Percentiles rank a stretch among this genome's conserved stretches.
phyloP scores from a whole-genome alignment of 371 early-diverging fungal genomes.

The Sporodiniella umbellata region DNA sequence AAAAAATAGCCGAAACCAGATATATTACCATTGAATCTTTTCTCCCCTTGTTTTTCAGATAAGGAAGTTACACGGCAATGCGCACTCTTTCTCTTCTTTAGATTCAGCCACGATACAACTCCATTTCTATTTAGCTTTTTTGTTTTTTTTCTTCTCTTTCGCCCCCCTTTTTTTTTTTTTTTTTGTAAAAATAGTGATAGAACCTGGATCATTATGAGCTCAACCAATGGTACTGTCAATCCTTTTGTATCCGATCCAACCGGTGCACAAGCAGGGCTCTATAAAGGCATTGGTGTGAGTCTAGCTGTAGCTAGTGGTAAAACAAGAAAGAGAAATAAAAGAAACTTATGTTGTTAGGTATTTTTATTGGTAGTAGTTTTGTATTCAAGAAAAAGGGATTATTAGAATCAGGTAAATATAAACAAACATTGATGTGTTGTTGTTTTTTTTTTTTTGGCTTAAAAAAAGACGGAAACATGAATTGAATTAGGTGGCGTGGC shows the following conservation, averaged over 20 bases:
- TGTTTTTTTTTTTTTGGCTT: no score
- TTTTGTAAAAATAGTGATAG: no score
- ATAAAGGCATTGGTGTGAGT: conserved; percentile 83
- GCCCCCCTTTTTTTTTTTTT: no score
- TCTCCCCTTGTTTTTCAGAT: no score
- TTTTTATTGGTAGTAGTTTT: conserved; percentile 88
- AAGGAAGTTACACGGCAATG: no score
- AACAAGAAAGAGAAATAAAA: background rate
- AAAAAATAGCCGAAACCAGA: no score
- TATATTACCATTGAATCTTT: no score
- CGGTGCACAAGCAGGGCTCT: conserved; percentile 41
- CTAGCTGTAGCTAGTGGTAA: conserved; percentile 75
- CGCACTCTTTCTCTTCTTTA: no score
- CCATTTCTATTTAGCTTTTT: no score
- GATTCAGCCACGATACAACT: no score
- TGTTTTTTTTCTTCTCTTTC: no score
- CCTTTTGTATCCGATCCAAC: conserved; percentile 27
- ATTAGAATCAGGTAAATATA: conserved; percentile 51
- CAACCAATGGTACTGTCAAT: conserved; percentile 21
- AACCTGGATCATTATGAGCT: conserved; percentile 18
- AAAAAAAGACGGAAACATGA: background rate
- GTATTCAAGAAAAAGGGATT: conserved; percentile 95
- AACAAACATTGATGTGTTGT: background rate
- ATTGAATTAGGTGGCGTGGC: conserved; percentile 44
- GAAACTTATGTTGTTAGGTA: conserved; percentile 42